Conservation (phyloP, 306 rosid genomes). For the Casuarina equisetifolia region DNA sequence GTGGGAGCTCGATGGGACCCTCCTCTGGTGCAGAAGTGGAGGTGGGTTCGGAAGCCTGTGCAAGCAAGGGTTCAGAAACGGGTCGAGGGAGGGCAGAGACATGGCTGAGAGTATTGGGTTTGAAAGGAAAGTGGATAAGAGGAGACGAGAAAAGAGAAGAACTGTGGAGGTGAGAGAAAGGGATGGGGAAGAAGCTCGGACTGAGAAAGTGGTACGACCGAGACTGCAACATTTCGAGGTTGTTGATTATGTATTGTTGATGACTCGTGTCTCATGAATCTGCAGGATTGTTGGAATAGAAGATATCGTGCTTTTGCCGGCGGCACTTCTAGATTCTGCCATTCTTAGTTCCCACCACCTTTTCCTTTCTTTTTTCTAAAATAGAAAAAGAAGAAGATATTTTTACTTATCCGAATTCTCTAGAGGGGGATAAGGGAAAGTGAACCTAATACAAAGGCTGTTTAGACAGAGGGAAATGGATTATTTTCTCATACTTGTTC, state of each 20-base stretch:
- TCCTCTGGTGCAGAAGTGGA: slow-evolving; percentile 33
- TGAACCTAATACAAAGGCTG: no score
- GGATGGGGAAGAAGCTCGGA: slow-evolving; percentile 32
- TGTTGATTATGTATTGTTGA: not conserved
- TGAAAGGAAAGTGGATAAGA: slow-evolving; percentile 32
- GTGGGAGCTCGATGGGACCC: slow-evolving; percentile 72
- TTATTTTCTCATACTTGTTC: not conserved
- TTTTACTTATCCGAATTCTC: no score
- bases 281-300: not conserved
- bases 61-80: slow-evolving; percentile 38
- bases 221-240: slow-evolving; percentile 54
- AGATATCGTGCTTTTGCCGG: not conserved
- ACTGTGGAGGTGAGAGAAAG: slow-evolving; percentile 15
- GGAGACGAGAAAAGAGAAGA: slow-evolving; percentile 24
- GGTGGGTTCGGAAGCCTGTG: slow-evolving; percentile 43
- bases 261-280: not conserved
- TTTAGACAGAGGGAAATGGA: no score
- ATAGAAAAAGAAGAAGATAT: no score
- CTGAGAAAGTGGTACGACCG: slow-evolving; percentile 44
- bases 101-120: slow-evolving; percentile 41
- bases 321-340: no score
- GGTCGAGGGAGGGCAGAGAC: slow-evolving; percentile 36
- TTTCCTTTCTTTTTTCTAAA: no score
- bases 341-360: no score
- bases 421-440: no score